Evolutionary conservation across 2,329 filamentous ascomycete genomes (phyloP).

Genomic region (Tolypocladium nubicola): DNA sequence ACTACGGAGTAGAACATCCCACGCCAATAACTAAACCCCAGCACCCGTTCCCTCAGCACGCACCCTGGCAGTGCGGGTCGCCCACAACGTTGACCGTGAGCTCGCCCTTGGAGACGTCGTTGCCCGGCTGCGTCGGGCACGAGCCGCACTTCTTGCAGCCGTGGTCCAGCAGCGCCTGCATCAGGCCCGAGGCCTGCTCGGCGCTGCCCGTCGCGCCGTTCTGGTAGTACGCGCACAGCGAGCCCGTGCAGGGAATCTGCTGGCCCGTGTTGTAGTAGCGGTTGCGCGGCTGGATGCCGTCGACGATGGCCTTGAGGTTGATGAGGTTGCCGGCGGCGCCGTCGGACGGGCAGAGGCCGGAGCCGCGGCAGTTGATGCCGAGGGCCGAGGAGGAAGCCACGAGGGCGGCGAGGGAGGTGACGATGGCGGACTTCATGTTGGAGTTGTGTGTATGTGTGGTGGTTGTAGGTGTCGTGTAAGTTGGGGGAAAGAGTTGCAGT

Average conservation of each 20-base stretch:
- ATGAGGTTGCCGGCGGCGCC: constrained; percentile 5
- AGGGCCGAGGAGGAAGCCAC: constrained; percentile 4
- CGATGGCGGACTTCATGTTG: neutral
- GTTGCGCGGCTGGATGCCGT: constrained; percentile 4
- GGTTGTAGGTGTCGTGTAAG: no score
- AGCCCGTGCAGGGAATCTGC: constrained; percentile 8
- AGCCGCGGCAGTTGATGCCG: constrained; percentile 10
- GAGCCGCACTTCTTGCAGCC: constrained; percentile 8
- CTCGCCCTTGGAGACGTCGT: constrained; percentile 5
- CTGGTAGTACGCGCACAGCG: constrained; percentile 9
- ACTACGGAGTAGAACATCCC: no score
- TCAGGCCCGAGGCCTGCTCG: constrained; percentile 4
- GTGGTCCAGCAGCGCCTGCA: constrained; percentile 8
- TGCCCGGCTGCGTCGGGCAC: constrained; percentile 7
- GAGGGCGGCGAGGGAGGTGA: constrained; percentile 1
- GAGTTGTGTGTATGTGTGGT: no score
- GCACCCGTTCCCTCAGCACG: neutral
- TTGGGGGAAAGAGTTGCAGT: neutral
- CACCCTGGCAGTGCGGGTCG: constrained; percentile 7
- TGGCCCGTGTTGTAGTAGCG: constrained; percentile 6
- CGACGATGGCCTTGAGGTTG: constrained; percentile 7
- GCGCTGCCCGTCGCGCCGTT: constrained; percentile 7
- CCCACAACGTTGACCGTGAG: constrained; percentile 6
- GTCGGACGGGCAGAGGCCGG: constrained; percentile 6
- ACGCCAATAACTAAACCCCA: no score